Conservation (phyloP, 495 filamentous ascomycete genomes). For the Lasiosphaeria miniovina region DNA sequence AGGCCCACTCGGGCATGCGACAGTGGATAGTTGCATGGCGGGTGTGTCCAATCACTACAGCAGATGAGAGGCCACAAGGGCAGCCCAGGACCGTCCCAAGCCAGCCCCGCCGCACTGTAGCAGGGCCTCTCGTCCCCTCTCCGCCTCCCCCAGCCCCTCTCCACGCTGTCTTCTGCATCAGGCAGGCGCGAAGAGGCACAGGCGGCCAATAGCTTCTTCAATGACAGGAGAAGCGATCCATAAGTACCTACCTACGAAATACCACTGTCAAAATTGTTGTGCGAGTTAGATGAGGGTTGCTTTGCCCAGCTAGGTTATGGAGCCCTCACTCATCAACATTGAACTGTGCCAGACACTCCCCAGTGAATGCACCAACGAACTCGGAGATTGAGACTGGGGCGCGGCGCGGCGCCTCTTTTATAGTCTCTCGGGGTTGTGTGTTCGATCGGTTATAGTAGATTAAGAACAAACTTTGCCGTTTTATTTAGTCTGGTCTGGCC, state of each 20-base stretch:
- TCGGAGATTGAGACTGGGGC: no score
- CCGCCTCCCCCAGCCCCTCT: slow-evolving; percentile 23
- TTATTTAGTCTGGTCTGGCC: no score
- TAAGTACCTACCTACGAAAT: not conserved
- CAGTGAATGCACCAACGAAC: not conserved
- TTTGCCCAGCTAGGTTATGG: not conserved
- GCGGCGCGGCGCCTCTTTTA: no score
- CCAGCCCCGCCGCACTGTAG: slow-evolving; percentile 33
- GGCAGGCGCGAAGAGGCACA: not conserved
- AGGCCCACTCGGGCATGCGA: slow-evolving; percentile 17
- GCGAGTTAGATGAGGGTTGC: not conserved
- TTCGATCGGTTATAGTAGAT: no score
- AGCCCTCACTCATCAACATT: not conserved
- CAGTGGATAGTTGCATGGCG: slow-evolving; percentile 26
- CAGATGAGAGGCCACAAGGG: slow-evolving; percentile 8
- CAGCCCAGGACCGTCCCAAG: slow-evolving; percentile 15
- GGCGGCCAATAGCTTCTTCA: not conserved
- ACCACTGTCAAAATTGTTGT: slow-evolving; percentile 11
- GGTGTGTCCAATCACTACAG: slow-evolving; percentile 24
- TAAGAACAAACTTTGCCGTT: no score
- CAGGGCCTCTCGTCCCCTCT: slow-evolving; percentile 16
- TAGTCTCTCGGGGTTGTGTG: no score
- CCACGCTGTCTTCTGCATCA: not conserved
- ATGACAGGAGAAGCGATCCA: not conserved
- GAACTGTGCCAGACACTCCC: not conserved